Conservation (phyloP, 148 eudicot genomes). For the Camellia sinensis region DNA sequence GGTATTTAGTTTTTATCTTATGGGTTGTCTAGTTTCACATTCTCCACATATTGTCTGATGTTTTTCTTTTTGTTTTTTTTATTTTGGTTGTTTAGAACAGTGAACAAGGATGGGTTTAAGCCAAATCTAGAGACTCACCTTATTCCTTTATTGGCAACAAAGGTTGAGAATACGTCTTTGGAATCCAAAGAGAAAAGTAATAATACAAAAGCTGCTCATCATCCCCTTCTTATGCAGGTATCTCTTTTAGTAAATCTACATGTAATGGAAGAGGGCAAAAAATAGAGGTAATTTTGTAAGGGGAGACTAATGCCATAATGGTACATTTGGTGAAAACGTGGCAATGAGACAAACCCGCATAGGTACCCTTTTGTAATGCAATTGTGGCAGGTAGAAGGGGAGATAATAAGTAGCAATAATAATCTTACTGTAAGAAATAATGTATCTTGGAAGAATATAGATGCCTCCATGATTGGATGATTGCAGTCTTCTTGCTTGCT, state of each 20-base stretch:
- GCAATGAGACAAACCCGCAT: not conserved
- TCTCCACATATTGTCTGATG: not conserved
- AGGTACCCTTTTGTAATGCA: not conserved
- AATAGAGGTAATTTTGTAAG: not conserved
- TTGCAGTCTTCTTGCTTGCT: not conserved
- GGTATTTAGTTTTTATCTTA: not conserved
- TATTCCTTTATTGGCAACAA: constrained; percentile 71
- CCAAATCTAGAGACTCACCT: constrained; percentile 97
- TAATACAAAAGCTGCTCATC: constrained; percentile 59
- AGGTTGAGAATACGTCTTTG: constrained; percentile 41
- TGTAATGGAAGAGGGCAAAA: not conserved
- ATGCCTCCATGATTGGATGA: constrained; percentile 1
- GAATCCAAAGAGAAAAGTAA: constrained; percentile 51
- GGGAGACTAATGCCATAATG: not conserved
- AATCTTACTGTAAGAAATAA: no score
- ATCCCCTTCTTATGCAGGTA: constrained; percentile 88
- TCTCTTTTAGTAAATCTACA: constrained; percentile 9
- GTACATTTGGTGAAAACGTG: not conserved
- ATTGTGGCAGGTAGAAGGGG: not conserved
- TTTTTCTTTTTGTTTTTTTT: not conserved
- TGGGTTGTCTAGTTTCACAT: not conserved
- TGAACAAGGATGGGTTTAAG: constrained; percentile 90
- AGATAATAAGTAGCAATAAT: not conserved
- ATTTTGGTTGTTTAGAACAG: constrained; percentile 53
- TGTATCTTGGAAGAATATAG: not conserved